A percentile compares a stretch with the other conserved stretches of the same genome.
phyloP scores from a whole-genome alignment of 768 basidiomycete genomes.

The Tricholoma bakamatsutake region DNA sequence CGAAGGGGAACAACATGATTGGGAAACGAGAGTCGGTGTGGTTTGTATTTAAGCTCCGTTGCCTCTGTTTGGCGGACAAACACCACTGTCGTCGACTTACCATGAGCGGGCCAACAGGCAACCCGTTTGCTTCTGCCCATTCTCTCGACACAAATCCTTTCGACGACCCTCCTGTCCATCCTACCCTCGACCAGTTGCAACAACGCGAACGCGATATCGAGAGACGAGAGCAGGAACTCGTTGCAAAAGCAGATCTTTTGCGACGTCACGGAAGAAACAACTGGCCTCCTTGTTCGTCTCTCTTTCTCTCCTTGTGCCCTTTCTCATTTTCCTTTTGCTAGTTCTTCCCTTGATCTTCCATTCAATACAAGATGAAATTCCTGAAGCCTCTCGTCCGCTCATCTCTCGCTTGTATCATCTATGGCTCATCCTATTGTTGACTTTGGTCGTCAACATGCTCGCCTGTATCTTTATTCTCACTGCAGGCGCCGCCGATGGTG shows the following conservation, averaged over 20 bases:
- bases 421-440: slow-evolving; percentile 85
- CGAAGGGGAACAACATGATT: slow-evolving; percentile 33
- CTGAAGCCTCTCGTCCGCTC: slow-evolving; percentile 68
- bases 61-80: no score
- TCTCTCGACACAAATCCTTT: slow-evolving; percentile 88
- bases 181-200: slow-evolving; percentile 48
- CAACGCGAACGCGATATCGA: slow-evolving; percentile 79
- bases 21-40: slow-evolving; percentile 17
- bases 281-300: slow-evolving; percentile 80
- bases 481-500: slow-evolving; percentile 69
- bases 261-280: slow-evolving; percentile 81
- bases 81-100: no score
- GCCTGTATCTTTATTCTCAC: slow-evolving; percentile 84
- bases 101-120: no score
- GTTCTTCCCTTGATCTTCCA: slow-evolving; percentile 95
- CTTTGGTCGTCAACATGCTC: slow-evolving; percentile 84
- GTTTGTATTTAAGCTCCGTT: slow-evolving; percentile 13
- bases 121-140: no score
- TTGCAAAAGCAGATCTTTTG: slow-evolving; percentile 61
- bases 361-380: slow-evolving; percentile 87
- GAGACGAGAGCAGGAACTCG: slow-evolving; percentile 71
- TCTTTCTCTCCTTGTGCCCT: slow-evolving; percentile 3
- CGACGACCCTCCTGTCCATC: slow-evolving; percentile 64
- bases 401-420: slow-evolving; percentile 87
- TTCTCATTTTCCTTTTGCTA: slow-evolving; percentile 28